Percentiles rank a stretch among this genome's conserved stretches.
These are phyloP conservation scores for Syzygium aromaticum DNA, from an alignment of 345 rosid species.

Conservation along the genomic window DNA sequence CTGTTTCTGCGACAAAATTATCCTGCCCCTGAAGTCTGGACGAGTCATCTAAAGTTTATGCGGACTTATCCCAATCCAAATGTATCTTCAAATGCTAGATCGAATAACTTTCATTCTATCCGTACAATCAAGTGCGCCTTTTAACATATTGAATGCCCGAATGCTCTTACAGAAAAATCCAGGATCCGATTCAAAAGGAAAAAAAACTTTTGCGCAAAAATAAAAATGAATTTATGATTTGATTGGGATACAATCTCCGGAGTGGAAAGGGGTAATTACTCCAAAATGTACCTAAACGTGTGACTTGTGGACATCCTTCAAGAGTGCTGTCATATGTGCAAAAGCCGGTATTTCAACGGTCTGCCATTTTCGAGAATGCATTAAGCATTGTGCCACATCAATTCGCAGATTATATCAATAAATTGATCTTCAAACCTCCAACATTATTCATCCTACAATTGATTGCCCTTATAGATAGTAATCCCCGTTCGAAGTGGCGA, in stretches of 20 bases:
- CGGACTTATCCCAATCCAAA: background rate
- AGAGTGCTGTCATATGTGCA: background rate
- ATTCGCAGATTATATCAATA: too few species aligned
- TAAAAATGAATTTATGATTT: background rate
- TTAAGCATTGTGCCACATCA: too few species aligned
- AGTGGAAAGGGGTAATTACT: background rate
- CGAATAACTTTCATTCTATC: too few species aligned
- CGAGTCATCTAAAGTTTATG: background rate
- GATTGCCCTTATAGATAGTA: background rate
- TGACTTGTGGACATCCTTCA: background rate
- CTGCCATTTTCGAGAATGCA: too few species aligned
- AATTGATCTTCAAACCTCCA: too few species aligned
- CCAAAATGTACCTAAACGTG: background rate
- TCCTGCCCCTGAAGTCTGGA: background rate
- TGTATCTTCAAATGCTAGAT: too few species aligned
- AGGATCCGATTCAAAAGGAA: fast-evolving
- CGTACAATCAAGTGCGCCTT: background rate
- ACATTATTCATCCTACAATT: background rate
- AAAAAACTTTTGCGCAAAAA: too few species aligned
- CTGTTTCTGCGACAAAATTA: too few species aligned
- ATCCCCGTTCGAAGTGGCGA: fast-evolving
- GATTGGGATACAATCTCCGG: fast-evolving
- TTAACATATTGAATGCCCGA: background rate
- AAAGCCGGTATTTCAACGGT: background rate
- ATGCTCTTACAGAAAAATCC: background rate